Base-by-base conservation (phyloP, 495 filamentous ascomycete genomes). In the Aspergillus ostianus region DNA sequence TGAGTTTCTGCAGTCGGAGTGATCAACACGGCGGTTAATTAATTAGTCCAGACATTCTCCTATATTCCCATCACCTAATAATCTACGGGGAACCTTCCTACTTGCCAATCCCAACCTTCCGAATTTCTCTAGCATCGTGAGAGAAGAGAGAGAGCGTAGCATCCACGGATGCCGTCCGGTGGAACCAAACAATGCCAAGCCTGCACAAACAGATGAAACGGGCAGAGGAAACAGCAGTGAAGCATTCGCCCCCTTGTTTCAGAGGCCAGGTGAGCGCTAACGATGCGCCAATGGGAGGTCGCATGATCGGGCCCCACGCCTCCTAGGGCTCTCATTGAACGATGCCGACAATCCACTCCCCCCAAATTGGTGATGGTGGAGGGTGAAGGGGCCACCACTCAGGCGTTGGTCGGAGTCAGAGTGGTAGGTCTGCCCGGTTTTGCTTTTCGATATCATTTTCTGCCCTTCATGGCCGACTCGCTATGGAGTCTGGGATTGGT, bases 211-310 rank as follows among this genome's bases (percentile, higher is more conserved):
- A 56, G 59, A 63, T 65, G 59, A 68, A 68, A 68, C 62, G 64
- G 60, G 62, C 65, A 60, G 62, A 58, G 60, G 65, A 63, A 55
- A 64, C 57, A 59, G 62, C 64, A 53, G 57, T 68, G 66, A 68
- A 66, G 66, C 64, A 65, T 64, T 62, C 49, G 56, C 66, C 63
- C 51, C 66, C 57, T 65, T 65, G 63, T 68, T 68, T 68, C 66
- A 65, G 55, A 47, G 41, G 48, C 20, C 47, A 50, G 44, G 59
- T 63, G 57, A 63, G 66, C 66, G 66, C 66, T 65, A 65, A 68
- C 55, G 32, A 26, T 18, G 26, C 27, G 57, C 59, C 63, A 64
- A 61, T 55, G 32, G 51, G 32, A 46, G 13, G 17, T 9, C 32
- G 6, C 23, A 26, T 15, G 26, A 19, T n/a, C 18, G 27, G n/a